Percentiles rank a stretch among this genome's conserved stretches.
Evolutionary conservation across 2,329 filamentous ascomycete species (phyloP).

Genomic region (Penicillium sp.): DNA sequence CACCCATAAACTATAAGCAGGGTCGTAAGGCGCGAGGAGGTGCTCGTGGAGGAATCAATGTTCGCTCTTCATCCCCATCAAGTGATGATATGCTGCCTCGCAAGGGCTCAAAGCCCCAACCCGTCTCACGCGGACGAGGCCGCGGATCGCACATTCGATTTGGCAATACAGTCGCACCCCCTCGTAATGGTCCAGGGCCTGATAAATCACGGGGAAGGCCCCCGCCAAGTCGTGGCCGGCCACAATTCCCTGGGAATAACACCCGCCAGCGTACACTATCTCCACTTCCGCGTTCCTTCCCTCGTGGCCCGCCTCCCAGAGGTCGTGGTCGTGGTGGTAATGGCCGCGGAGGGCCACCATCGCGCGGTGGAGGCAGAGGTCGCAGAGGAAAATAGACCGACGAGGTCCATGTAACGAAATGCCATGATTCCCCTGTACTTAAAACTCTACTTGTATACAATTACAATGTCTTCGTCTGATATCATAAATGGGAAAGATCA

Average conservation of each 20-base stretch:
- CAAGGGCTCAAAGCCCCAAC: constrained; percentile 26
- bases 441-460: neutral
- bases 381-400: constrained; percentile 12
- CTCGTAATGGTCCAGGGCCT: constrained; percentile 3
- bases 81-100: constrained; percentile 33
- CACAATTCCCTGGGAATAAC: neutral
- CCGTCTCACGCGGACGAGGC: constrained; percentile 24
- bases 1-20: constrained; percentile 2
- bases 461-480: neutral
- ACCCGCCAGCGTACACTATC: neutral
- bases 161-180: constrained; percentile 24
- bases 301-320: constrained; percentile 1
- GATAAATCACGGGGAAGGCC: constrained; percentile 15
- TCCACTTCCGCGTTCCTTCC: neutral
- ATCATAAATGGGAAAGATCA: neutral
- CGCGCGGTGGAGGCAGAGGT: constrained; percentile 20
- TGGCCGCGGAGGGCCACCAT: constrained; percentile 15
- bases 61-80: constrained; percentile 30
- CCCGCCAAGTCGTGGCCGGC: neutral
- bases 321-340: constrained; percentile 18
- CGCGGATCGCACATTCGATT: constrained; percentile 39
- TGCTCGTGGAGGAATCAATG: neutral
- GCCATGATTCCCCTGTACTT: constrained; percentile 12
- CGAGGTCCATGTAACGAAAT: neutral
- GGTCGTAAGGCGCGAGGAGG: constrained; percentile 29